A percentile compares a stretch with the other conserved stretches of the same genome.
Conservation (phyloP, 2,329 filamentous ascomycete species). For the Cadophora luteo-olivacea region DNA sequence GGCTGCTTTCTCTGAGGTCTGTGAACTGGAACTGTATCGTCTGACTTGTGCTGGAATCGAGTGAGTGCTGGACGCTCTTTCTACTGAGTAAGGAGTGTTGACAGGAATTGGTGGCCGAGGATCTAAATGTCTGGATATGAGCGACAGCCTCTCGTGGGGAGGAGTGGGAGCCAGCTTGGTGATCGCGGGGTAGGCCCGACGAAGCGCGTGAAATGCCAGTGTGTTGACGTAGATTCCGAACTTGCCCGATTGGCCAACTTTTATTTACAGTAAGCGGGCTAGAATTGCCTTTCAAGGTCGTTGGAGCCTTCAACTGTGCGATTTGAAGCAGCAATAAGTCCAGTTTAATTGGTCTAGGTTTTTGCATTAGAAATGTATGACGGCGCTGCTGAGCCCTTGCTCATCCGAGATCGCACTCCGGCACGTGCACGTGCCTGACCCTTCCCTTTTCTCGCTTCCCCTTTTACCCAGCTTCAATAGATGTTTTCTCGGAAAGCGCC, state of each 20-base stretch:
- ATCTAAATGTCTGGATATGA: constrained; percentile 48
- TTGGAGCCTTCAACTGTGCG: neutral
- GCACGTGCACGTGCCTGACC: neutral
- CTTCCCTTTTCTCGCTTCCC: too few relatives aligned
- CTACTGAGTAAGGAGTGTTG: constrained; percentile 42
- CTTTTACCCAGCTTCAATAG: too few relatives aligned
- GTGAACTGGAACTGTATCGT: constrained; percentile 32
- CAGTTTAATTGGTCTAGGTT: neutral
- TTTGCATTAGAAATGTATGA: constrained; percentile 2
- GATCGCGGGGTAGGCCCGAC: constrained; percentile 37
- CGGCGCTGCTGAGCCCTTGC: neutral
- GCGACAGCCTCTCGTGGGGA: constrained; percentile 43
- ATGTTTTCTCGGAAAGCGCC: too few relatives aligned
- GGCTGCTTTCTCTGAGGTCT: constrained; percentile 31
- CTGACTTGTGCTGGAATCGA: constrained; percentile 25
- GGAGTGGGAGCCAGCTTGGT: constrained; percentile 35
- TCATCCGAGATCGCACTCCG: neutral
- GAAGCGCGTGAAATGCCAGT: constrained; percentile 30
- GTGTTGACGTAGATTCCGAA: constrained; percentile 29
- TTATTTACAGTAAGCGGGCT: constrained; percentile 1
- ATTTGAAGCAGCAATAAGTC: neutral
- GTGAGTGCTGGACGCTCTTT: constrained; percentile 38
- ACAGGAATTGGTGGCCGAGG: constrained; percentile 42
- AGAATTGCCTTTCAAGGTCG: neutral
- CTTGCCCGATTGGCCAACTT: constrained; percentile 31